Conservation (phyloP, 345 rosid genomes). For the Brassica nigra region DNA sequence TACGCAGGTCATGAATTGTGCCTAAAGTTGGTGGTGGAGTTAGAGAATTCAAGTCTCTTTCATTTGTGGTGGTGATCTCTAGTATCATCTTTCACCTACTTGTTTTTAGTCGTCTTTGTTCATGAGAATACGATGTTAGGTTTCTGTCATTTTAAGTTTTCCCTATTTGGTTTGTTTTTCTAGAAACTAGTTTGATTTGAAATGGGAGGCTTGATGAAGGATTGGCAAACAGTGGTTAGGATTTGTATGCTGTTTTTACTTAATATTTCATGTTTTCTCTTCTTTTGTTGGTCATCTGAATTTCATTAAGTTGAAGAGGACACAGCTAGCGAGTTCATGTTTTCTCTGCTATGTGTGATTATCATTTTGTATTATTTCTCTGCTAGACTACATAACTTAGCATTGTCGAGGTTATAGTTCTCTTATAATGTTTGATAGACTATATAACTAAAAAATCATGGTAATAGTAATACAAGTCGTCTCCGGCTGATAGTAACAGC, state of each 20-base stretch:
- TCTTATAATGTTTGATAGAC: not conserved
- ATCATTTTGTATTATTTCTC: not conserved
- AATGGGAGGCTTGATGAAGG: conserved; percentile 9
- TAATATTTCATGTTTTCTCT: conserved; percentile 10
- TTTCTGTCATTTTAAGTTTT: conserved; percentile 29
- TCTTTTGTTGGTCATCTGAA: not conserved
- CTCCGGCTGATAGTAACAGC: not conserved
- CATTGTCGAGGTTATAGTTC: not conserved
- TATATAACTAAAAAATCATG: not conserved
- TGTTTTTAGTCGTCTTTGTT: not conserved
- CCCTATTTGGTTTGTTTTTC: conserved; percentile 9
- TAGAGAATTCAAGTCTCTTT: conserved; percentile 10
- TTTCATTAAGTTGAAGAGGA: not conserved
- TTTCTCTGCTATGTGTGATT: not conserved
- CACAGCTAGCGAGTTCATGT: not conserved
- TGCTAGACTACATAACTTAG: not conserved
- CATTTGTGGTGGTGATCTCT: conserved; percentile 20
- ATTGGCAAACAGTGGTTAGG: conserved; percentile 27
- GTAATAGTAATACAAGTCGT: not conserved
- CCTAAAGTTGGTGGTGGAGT: conserved; percentile 23
- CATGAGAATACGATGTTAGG: conserved; percentile 31
- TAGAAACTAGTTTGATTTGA: conserved; percentile 12
- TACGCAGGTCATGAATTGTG: conserved; percentile 56
- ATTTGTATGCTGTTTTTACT: conserved; percentile 14
- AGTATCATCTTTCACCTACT: conserved; percentile 24